Evolutionary conservation across 2,329 filamentous ascomycete genomes (phyloP).

Genomic region (Claviceps cyperi): DNA sequence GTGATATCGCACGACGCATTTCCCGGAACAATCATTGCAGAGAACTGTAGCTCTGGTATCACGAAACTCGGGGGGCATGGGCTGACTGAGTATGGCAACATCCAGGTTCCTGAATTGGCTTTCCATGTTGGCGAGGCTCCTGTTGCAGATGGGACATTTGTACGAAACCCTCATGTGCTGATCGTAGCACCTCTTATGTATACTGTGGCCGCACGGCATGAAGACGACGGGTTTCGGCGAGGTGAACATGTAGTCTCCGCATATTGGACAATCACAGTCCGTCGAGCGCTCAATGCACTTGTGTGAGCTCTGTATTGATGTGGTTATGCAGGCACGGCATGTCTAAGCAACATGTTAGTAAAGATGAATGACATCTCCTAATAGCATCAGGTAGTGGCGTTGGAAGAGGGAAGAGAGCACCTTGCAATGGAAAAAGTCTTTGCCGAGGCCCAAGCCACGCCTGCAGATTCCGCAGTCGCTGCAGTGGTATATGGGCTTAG

Average conservation of each 20-base stretch:
- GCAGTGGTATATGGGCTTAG: slow-evolving; percentile 91
- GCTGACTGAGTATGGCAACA: slow-evolving; percentile 71
- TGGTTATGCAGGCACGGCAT: slow-evolving; percentile 88
- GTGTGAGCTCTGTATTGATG: slow-evolving; percentile 70
- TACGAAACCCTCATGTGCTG: slow-evolving; percentile 83
- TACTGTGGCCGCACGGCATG: slow-evolving; percentile 91
- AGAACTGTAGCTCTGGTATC: slow-evolving; percentile 71
- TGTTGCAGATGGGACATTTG: slow-evolving; percentile 92
- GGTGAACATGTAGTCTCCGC: slow-evolving; percentile 91
- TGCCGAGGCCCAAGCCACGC: slow-evolving; percentile 78
- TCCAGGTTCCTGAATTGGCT: slow-evolving; percentile 84
- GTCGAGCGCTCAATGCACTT: slow-evolving; percentile 90
- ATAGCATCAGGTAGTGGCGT: not conserved
- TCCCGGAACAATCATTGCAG: slow-evolving; percentile 89
- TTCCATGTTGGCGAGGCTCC: slow-evolving; percentile 96
- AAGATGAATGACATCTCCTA: not conserved
- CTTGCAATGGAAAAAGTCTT: slow-evolving; percentile 98
- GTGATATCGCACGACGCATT: slow-evolving; percentile 77
- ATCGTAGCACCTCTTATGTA: slow-evolving; percentile 80
- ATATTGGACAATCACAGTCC: slow-evolving; percentile 93
- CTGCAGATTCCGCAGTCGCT: slow-evolving; percentile 91
- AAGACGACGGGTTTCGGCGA: slow-evolving; percentile 80
- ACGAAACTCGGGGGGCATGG: slow-evolving; percentile 76
- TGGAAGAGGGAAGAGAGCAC: slow-evolving; percentile 30
- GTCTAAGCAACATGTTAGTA: slow-evolving; percentile 33